Base-by-base conservation (phyloP, 371 early-diverging fungal species). In the Apophysomyces variabilis region DNA sequence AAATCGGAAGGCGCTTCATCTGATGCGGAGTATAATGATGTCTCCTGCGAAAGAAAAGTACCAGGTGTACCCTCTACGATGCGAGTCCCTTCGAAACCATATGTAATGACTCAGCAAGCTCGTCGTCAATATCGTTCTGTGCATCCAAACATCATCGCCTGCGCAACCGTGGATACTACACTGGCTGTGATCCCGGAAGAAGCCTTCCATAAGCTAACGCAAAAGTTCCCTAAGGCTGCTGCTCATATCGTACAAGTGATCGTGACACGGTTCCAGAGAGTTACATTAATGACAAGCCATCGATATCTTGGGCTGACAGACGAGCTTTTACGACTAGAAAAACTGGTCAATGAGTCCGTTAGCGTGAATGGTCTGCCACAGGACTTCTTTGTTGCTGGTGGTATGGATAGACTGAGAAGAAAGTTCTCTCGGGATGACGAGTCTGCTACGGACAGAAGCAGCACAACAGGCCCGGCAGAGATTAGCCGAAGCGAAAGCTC, bases 191-290 rank as follows among this genome's bases (percentile, higher is more conserved):
- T 99, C 58, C 99, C 99, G 4, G 96, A 91, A 45, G 91, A 92
- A 65, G 97, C 98, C 0, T 99, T 99, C 69, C 90, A 89, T 61
- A 86, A 91, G 39, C 76, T 98, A 39, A 89, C 92, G 1, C 89
- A 90, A 70, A 95, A 95, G 68, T 96, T 94, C 75, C 98, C 99
- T 8, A 90, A 90, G 67, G 93, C 99, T 0, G 95, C 94, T 1
- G 95, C 97, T 18, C 97, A 97, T 67, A 96, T 99, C 57, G 91
- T 94, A 2, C 97, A 96, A 69, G 97, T 98, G 43, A 96, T 99
- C 61, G 73, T 99, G 61, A 95, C 97, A 1, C 88, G 98, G 21
- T 95, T 98, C 73, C 96, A 97, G 73, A 87, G 99, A 3, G 98
- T 97, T 41, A 97, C 98, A 0, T 89, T 96, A 69, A 85, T 91